A percentile compares a stretch with the other conserved stretches of the same genome.
These are phyloP conservation scores for Fraxinus albicans DNA, from an alignment of 305 asterid genomes.

Conservation along the genomic window DNA sequence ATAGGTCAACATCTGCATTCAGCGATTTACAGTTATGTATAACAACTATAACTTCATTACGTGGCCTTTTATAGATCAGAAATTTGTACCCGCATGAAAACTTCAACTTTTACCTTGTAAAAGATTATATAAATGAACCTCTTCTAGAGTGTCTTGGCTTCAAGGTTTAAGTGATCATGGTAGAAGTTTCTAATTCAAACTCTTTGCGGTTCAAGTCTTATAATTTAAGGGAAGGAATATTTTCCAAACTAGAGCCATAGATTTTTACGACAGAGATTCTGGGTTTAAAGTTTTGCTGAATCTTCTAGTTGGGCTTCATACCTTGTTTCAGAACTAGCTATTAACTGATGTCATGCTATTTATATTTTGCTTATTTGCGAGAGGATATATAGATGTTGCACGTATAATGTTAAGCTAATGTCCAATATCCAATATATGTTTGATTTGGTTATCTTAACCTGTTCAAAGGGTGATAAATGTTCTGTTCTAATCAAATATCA, in stretches of 20 bases:
- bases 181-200: background rate
- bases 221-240: background rate
- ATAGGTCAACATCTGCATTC: background rate
- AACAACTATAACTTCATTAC: background rate
- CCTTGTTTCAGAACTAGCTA: background rate
- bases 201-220: background rate
- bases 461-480: background rate
- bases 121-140: background rate
- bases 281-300: background rate
- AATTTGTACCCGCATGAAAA: background rate
- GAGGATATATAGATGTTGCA: background rate
- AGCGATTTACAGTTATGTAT: background rate
- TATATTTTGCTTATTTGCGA: background rate
- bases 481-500: background rate
- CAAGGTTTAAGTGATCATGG: background rate
- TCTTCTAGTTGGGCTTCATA: background rate
- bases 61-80: background rate
- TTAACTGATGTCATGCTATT: background rate
- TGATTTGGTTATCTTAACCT: background rate
- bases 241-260: background rate
- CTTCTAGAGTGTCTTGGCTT: background rate
- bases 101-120: background rate
- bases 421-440: background rate
- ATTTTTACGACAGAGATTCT: background rate
- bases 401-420: background rate